Percentiles rank a stretch among this genome's conserved stretches.
Conservation (phyloP, 2,329 filamentous ascomycete genomes). For the Ciborinia camelliae region DNA sequence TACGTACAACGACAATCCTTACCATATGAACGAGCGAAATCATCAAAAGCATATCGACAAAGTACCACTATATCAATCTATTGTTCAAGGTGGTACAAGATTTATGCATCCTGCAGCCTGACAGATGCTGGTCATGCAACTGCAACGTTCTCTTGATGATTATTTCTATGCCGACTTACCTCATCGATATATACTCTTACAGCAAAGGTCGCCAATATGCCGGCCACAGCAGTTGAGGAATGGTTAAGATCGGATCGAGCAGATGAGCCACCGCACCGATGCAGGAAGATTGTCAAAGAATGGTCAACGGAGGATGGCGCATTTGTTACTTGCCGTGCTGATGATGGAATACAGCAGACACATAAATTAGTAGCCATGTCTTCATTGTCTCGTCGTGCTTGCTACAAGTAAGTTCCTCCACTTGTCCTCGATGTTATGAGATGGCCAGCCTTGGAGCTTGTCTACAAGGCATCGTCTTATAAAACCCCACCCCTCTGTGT, state of each 20-base stretch:
- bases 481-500: background rate
- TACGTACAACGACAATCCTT: background rate
- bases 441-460: background rate
- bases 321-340: constrained; percentile 40
- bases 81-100: constrained; percentile 31
- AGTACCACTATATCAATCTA: constrained; percentile 19
- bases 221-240: constrained; percentile 36
- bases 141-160: constrained; percentile 31
- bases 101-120: constrained; percentile 38
- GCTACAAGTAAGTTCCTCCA: constrained; percentile 45
- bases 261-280: constrained; percentile 38
- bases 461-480: background rate
- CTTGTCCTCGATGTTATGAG: background rate
- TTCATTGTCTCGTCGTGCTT: constrained; percentile 76
- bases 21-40: constrained; percentile 12
- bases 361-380: constrained; percentile 55
- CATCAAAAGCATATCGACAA: background rate
- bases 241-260: constrained; percentile 34
- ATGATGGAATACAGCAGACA: constrained; percentile 38
- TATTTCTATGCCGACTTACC: constrained; percentile 26
- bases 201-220: constrained; percentile 31
- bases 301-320: constrained; percentile 35
- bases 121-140: constrained; percentile 36
- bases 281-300: constrained; percentile 36
- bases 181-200: constrained; percentile 24